Base-by-base conservation (phyloP, 2,329 filamentous ascomycete species). In the Stromatinia cepivora region DNA sequence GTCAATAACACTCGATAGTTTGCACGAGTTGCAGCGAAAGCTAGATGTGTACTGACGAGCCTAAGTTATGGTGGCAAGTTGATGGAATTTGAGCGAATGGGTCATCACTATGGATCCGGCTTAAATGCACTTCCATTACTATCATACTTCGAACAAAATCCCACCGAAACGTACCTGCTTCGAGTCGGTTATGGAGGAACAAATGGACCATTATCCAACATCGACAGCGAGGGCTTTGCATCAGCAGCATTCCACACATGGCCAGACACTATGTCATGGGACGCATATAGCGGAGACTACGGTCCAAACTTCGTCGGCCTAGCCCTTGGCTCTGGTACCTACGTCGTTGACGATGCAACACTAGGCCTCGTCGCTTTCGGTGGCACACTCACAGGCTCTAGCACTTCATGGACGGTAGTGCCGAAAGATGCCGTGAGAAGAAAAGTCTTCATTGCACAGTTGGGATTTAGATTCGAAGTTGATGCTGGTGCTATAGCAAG, bases 81-180 rank as follows among this genome's bases (percentile, higher is more conserved):
- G 15, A 70, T 75, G 39, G 78, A 81, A 10, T 80, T 81, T 25
- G 81, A 84, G 71, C 78, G 82, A 6, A 84, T 86, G 76, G 83
- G 88, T 70, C 86, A 89, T 73, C 87, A 89, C 77, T 89, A 88
- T 72, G 86, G 86, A 25, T 87, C 85, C 0, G 84, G 81, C 0
- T 82, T 88, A 8, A 88, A 88, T 75, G 81, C 85, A 0, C 81
- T 87, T 0, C 84, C 86, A 1, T 78, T 87, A 2, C 82, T 88
- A 3, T 81, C 81, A 2, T 79, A 82, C 4, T 88, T 84, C 77
- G 83, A 84, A 48, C 75, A 79, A 61, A 75, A 82, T 46, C 79
- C 84, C 0, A 75, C 78, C 0, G 82, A 85, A 72, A 76, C 82
- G 9, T 84, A 88, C 69, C 79, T 84, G 1, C 79, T 88, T 3